Percentiles rank a stretch among this genome's conserved stretches.
These are phyloP conservation scores for Cicer pinnatifidum DNA, from an alignment of 306 rosid genomes.

Conservation along the genomic window DNA sequence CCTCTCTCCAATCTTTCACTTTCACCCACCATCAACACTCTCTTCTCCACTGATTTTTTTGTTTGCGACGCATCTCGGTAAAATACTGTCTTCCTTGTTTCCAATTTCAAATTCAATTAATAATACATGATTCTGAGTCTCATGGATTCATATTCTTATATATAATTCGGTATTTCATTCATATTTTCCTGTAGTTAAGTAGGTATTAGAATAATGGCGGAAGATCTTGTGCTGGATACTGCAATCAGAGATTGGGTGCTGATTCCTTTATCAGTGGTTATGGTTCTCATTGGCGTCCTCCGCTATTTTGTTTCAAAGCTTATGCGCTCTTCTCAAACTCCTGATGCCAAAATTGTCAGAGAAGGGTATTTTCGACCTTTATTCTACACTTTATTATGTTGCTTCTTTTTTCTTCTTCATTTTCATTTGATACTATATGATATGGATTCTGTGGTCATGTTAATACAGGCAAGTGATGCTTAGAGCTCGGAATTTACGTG, in stretches of 20 bases:
- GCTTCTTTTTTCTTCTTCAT: neutral
- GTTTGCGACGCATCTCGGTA: neutral
- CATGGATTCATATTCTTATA: constrained; percentile 18
- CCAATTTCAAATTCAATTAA: neutral
- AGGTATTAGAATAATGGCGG: constrained; percentile 70
- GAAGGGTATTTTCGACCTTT: constrained; percentile 68
- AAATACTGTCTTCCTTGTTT: neutral
- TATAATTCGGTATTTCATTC: neutral
- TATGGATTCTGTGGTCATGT: constrained; percentile 36
- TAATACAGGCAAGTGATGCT: constrained; percentile 79
- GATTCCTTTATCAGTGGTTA: constrained; percentile 95
- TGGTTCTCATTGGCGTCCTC: constrained; percentile 96
- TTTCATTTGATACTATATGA: neutral
- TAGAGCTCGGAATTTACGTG: constrained; percentile 94
- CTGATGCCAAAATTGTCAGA: constrained; percentile 84
- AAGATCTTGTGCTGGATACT: constrained; percentile 94
- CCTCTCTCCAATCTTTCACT: neutral
- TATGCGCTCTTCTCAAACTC: constrained; percentile 83
- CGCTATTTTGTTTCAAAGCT: constrained; percentile 96
- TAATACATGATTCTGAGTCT: neutral
- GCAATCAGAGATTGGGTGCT: constrained; percentile 99
- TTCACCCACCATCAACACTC: constrained; percentile 5
- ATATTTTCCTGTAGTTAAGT: constrained; percentile 11
- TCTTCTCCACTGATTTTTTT: neutral
- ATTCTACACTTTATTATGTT: neutral